A percentile compares a stretch with the other conserved stretches of the same genome.
phyloP scores from a whole-genome alignment of 441 rosid species.

The Pelargonium exstipulatum region DNA sequence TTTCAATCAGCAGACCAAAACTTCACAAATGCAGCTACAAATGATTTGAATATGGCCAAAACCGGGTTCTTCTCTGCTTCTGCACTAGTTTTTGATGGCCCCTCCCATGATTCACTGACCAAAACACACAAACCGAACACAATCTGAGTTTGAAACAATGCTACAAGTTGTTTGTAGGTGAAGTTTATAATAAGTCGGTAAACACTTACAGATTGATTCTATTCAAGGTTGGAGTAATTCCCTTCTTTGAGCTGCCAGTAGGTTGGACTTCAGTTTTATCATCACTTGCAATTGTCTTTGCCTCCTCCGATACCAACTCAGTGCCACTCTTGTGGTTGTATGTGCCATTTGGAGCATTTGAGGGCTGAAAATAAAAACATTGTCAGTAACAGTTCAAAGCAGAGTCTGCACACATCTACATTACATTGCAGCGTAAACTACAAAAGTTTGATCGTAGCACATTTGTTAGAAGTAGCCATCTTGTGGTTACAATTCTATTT shows the following conservation, averaged over 20 bases:
- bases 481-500: too few species aligned
- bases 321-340: not conserved
- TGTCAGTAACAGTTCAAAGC: not conserved
- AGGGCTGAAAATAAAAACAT: conserved; percentile 37
- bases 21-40: conserved; percentile 52
- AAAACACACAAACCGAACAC: conserved; percentile 13
- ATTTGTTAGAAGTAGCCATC: too few species aligned
- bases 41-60: conserved; percentile 43
- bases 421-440: too few species aligned
- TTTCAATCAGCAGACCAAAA: conserved; percentile 49
- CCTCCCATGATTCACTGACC: conserved; percentile 77
- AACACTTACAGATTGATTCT: conserved; percentile 68
- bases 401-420: not conserved
- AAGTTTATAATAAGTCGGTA: too few species aligned
- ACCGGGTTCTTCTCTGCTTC: conserved; percentile 44
- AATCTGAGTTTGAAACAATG: not conserved
- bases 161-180: not conserved
- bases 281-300: conserved; percentile 19
- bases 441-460: not conserved
- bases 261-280: conserved; percentile 31
- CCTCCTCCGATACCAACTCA: conserved; percentile 11
- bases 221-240: conserved; percentile 45
- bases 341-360: conserved; percentile 22
- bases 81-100: conserved; percentile 30
- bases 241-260: conserved; percentile 28